Conservation (phyloP, 2,329 filamentous ascomycete genomes). For the Diaporthe destruens region DNA sequence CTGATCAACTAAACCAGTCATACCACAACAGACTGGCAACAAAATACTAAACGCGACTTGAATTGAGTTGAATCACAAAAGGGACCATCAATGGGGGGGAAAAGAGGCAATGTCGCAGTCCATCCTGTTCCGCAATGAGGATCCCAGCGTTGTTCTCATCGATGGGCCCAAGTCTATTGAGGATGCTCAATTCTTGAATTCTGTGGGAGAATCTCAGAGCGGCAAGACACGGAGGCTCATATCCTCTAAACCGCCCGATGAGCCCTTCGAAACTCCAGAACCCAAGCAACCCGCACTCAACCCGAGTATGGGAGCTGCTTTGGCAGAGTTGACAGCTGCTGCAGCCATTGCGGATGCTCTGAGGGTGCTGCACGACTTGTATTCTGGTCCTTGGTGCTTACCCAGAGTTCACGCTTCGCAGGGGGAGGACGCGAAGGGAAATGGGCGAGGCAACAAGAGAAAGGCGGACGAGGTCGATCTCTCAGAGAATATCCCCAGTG, state of each 20-base stretch:
- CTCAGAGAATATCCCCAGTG: slow-evolving; percentile 35
- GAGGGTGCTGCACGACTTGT: slow-evolving; percentile 50
- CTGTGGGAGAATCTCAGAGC: slow-evolving; percentile 40
- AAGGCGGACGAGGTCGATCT: slow-evolving; percentile 24
- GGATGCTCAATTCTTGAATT: slow-evolving; percentile 68
- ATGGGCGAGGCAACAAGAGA: slow-evolving; percentile 38
- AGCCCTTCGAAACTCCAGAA: slow-evolving; percentile 67
- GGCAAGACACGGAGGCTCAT: slow-evolving; percentile 55
- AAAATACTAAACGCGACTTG: background rate
- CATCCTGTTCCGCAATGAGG: slow-evolving; percentile 67
- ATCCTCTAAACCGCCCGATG: slow-evolving; percentile 58
- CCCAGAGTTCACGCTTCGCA: slow-evolving; percentile 52
- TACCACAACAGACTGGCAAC: too few relatives aligned
- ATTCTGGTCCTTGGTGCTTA: slow-evolving; percentile 61
- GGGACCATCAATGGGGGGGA: background rate
- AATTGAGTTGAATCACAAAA: slow-evolving; percentile 2
- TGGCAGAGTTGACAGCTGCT: slow-evolving; percentile 67
- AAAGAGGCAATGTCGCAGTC: slow-evolving; percentile 43
- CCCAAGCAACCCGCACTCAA: slow-evolving; percentile 50
- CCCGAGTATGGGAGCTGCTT: slow-evolving; percentile 58
- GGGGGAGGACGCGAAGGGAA: background rate
- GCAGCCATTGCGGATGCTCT: slow-evolving; percentile 62
- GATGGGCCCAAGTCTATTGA: slow-evolving; percentile 80
- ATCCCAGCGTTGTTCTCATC: slow-evolving; percentile 67
- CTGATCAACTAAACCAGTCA: background rate